Conservation (phyloP, 2,329 filamentous ascomycete species). For the Epichloe scottii region DNA sequence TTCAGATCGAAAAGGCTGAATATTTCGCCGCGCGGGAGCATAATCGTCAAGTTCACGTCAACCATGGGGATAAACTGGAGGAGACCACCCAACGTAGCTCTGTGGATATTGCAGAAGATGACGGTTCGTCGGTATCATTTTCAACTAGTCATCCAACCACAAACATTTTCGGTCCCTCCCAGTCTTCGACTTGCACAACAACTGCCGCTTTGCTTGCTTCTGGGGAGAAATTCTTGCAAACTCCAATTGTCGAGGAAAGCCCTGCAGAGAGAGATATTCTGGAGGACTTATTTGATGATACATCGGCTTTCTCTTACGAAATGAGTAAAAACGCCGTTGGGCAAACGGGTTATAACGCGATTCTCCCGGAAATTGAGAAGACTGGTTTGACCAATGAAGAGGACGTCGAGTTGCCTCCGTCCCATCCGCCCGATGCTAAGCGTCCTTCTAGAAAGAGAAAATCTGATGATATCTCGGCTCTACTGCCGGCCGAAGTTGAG, state of each 20-base stretch:
- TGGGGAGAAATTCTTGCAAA: conserved; percentile 22
- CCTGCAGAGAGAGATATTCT: neutral
- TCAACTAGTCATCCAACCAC: neutral
- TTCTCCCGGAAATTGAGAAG: neutral
- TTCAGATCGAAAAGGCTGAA: conserved; percentile 8
- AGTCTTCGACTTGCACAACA: neutral
- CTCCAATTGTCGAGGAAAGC: conserved; percentile 5
- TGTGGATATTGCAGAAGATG: neutral
- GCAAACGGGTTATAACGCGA: neutral
- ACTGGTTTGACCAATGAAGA: neutral
- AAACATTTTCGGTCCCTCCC: neutral
- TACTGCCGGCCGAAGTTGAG: conserved; percentile 2
- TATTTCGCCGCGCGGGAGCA: conserved; percentile 28
- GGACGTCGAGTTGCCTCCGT: neutral
- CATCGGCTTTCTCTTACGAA: conserved; percentile 19
- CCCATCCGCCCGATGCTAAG: neutral
- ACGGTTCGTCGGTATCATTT: neutral
- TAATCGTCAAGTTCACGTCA: conserved; percentile 13
- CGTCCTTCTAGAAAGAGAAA: conserved; percentile 3
- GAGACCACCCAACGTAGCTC: conserved; percentile 8
- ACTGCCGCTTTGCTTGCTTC: conserved; percentile 15
- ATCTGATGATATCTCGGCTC: conserved; percentile 1
- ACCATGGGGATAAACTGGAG: neutral
- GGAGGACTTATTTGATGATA: conserved; percentile 12
- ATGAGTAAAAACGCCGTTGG: conserved; percentile 14